Conservation (phyloP, 225 moss, liverwort and hornwort genomes). For the Pleurozium schreberi region DNA sequence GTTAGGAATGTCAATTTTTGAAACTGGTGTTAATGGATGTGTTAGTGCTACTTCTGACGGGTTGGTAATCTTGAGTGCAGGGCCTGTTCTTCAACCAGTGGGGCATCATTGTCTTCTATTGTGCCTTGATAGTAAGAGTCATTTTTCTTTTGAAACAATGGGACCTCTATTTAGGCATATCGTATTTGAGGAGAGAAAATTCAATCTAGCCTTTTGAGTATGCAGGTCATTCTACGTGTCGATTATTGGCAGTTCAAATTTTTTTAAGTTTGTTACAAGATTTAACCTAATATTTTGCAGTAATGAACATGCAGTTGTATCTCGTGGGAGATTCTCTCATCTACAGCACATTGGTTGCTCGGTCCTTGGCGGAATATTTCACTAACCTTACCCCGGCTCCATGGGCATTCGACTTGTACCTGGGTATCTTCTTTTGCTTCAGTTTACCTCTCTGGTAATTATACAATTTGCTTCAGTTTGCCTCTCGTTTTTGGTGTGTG, state of each 20-base stretch:
- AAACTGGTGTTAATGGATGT: neutral
- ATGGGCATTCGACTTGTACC: conserved; percentile 80
- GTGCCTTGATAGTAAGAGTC: conserved; percentile 56
- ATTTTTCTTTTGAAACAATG: neutral
- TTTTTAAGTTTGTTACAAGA: neutral
- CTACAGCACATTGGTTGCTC: conserved; percentile 79
- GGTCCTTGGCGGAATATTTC: conserved; percentile 67
- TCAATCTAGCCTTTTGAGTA: neutral
- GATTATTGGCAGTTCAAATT: neutral
- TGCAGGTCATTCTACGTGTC: neutral
- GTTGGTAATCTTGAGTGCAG: conserved; percentile 20
- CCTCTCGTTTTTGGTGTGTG: neutral
- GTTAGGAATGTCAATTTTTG: neutral
- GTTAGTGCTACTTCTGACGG: neutral
- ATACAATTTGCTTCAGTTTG: neutral
- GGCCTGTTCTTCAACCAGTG: conserved; percentile 63
- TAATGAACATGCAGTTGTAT: conserved; percentile 51
- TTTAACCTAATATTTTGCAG: neutral
- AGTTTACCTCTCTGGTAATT: conserved; percentile 87
- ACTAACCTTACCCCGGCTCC: conserved; percentile 33
- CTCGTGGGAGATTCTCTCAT: conserved; percentile 88
- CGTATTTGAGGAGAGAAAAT: neutral
- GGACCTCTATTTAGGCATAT: neutral
- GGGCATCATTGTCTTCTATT: conserved; percentile 71
- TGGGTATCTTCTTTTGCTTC: conserved; percentile 84